phyloP scores from a whole-genome alignment of 805 yeast species.

The Helenozyma rhizophorensis region DNA sequence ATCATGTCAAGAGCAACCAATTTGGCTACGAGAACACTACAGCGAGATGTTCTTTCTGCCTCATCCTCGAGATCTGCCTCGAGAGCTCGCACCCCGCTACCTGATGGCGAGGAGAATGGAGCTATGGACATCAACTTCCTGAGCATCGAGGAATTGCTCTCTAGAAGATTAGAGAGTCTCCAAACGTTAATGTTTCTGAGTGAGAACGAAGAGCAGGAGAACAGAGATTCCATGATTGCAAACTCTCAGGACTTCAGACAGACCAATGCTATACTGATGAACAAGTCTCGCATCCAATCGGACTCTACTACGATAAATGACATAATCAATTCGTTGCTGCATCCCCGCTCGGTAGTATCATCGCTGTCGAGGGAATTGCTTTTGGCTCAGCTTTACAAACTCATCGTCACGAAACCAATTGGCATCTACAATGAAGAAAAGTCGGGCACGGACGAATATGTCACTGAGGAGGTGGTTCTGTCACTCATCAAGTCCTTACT shows the following conservation, averaged over 20 bases:
- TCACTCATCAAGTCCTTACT: conserved; percentile 32
- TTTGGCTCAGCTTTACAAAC: conserved; percentile 46
- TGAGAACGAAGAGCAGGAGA: conserved; percentile 14
- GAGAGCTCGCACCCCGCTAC: conserved; percentile 32
- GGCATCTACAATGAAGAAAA: conserved; percentile 31
- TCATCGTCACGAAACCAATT: conserved; percentile 41
- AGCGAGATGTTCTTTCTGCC: conserved; percentile 18
- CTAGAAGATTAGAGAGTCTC: conserved; percentile 27
- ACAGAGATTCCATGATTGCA: conserved; percentile 18
- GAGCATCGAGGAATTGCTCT: conserved; percentile 31
- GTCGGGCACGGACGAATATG: conserved; percentile 27
- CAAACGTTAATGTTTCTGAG: conserved; percentile 17
- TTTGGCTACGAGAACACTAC: conserved; percentile 10
- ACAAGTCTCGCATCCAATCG: conserved; percentile 32
- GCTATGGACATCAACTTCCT: conserved; percentile 30
- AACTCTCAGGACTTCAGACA: conserved; percentile 22
- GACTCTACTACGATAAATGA: conserved; percentile 39
- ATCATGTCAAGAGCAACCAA: conserved; percentile 10
- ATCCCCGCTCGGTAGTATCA: conserved; percentile 42
- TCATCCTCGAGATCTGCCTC: conserved; percentile 30
- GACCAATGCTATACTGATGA: conserved; percentile 25
- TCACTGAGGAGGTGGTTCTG: conserved; percentile 32
- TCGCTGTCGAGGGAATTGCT: conserved; percentile 45
- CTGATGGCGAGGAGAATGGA: conserved; percentile 32
- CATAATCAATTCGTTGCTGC: conserved; percentile 38